A percentile compares a stretch with the other conserved stretches of the same genome.
Evolutionary conservation across 2,329 filamentous ascomycete genomes (phyloP).

Genomic region (Colletotrichum sp.): DNA sequence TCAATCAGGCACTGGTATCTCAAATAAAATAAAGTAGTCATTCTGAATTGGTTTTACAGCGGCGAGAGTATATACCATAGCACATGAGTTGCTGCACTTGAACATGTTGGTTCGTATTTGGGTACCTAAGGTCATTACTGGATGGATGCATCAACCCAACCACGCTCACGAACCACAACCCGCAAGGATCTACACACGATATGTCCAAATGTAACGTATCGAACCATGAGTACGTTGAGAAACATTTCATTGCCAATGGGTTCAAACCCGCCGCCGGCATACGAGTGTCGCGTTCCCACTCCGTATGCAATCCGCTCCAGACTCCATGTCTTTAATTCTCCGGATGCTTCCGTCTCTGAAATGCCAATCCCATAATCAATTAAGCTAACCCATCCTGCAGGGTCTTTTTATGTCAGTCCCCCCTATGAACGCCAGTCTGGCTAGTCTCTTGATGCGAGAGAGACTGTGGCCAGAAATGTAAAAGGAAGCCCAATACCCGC

Average conservation of each 20-base stretch:
- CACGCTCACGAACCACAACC: not conserved
- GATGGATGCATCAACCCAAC: not conserved
- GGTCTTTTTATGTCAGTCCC: constrained; percentile 2
- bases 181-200: not conserved
- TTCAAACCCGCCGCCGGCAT: not conserved
- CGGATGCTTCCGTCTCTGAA: not conserved
- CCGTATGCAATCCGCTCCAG: not conserved
- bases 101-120: not conserved
- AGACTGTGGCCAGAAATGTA: not conserved
- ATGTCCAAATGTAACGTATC: not conserved
- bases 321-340: constrained; percentile 6
- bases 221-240: not conserved
- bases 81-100: not conserved
- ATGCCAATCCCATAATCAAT: not conserved
- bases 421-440: constrained; percentile 8
- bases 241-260: not conserved
- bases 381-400: not conserved
- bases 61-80: not conserved
- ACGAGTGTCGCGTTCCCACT: not conserved
- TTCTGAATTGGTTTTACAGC: not conserved
- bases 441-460: not conserved
- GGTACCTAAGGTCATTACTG: not conserved
- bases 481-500: not conserved
- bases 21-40: not conserved
- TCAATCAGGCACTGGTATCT: not conserved